Conservation (phyloP, 768 basidiomycete genomes). For the Serendipita sp. region DNA sequence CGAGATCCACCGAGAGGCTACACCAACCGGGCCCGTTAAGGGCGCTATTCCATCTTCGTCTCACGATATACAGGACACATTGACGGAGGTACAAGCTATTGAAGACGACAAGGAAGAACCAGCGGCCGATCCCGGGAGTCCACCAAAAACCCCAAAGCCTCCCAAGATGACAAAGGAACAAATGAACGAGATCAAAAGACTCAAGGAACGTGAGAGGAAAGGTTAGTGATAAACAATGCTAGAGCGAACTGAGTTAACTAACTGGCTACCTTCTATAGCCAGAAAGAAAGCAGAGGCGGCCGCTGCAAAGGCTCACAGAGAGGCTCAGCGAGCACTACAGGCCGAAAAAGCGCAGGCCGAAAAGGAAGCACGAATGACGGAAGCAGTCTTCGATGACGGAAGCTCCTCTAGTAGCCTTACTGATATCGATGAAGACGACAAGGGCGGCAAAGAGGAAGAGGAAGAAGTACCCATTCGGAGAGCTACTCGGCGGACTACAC, state of each 20-base stretch:
- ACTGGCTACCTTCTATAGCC: too few species aligned
- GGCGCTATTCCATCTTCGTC: too few species aligned
- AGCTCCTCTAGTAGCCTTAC: not conserved
- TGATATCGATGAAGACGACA: not conserved
- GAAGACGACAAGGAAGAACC: too few species aligned
- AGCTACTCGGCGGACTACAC: conserved; percentile 1
- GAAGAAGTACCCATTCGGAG: not conserved
- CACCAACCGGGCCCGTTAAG: too few species aligned
- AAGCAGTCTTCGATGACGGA: not conserved
- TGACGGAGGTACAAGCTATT: too few species aligned
- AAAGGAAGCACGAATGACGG: not conserved
- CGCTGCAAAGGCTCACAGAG: not conserved
- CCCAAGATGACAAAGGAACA: not conserved
- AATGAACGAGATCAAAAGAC: not conserved
- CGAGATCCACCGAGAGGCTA: too few species aligned
- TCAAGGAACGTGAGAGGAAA: not conserved
- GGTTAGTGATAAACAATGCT: not conserved
- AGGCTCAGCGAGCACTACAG: not conserved
- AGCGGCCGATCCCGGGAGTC: not conserved
- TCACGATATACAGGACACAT: too few species aligned
- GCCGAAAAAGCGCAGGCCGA: not conserved
- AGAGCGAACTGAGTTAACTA: too few species aligned
- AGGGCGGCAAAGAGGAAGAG: not conserved
- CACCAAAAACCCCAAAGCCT: not conserved
- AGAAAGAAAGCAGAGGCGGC: not conserved